Conservation (phyloP, 108 stramenopile species). For the Fistulifera solaris region DNA sequence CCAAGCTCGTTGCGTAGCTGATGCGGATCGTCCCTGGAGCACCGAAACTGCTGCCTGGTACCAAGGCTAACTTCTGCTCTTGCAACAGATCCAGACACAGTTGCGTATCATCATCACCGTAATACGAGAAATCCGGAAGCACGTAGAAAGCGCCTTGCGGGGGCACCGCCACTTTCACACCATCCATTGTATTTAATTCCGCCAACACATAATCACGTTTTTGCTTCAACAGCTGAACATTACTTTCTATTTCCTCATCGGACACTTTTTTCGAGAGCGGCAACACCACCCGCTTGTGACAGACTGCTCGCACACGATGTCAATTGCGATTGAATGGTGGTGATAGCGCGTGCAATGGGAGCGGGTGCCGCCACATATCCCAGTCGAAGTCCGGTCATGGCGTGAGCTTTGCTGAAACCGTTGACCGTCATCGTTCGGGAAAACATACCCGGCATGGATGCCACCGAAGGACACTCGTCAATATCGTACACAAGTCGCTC, state of each 20-base stretch:
- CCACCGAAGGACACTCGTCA: constrained; percentile 74
- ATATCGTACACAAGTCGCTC: constrained; percentile 88
- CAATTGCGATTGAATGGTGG: constrained; percentile 85
- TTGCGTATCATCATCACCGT: constrained; percentile 65
- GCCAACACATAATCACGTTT: constrained; percentile 85
- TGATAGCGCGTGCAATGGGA: constrained; percentile 57
- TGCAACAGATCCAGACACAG: constrained; percentile 86
- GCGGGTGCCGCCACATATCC: constrained; percentile 84
- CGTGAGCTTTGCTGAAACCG: constrained; percentile 92
- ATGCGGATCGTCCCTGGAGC: constrained; percentile 85
- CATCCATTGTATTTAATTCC: constrained; percentile 53
- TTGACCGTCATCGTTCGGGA: constrained; percentile 86
- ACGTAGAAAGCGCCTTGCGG: constrained; percentile 94
- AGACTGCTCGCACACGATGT: constrained; percentile 92
- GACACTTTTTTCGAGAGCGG: constrained; percentile 64
- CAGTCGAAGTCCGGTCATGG: constrained; percentile 95
- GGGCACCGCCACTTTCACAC: constrained; percentile 51
- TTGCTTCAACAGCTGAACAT: constrained; percentile 58
- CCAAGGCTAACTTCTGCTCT: constrained; percentile 80
- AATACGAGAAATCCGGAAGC: constrained; percentile 82
- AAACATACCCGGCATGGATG: constrained; percentile 71
- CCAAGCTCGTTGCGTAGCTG: constrained; percentile 92
- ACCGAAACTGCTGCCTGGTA: constrained; percentile 93
- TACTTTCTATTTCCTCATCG: constrained; percentile 58
- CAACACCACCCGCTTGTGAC: constrained; percentile 88